Base-by-base conservation (phyloP, 371 early-diverging fungal genomes). In the Apophysomyces trapeziformis region DNA sequence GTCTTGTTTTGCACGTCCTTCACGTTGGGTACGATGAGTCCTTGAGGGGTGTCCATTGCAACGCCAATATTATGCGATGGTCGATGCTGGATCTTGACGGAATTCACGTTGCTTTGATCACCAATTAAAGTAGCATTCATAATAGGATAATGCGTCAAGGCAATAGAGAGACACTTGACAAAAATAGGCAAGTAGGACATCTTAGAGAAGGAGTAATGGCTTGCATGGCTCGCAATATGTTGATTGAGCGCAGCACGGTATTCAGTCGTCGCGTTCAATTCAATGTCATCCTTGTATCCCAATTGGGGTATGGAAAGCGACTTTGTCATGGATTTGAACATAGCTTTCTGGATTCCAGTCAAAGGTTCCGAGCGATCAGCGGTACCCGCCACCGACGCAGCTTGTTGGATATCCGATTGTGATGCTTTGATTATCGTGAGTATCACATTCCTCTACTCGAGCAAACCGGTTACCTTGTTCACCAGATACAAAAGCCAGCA, bases 31-130 rank as follows among this genome's bases (percentile, higher is more conserved):
- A 97, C 96, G 18, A 96, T 68, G 39, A 98, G 77, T 4, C 98
- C 98, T 45, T 86, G 80, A 3, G 96, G 94, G 4, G 97, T 95
- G 72, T 98, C 98, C 93, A 98, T 95, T 36, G 98, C 98, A 38
- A 98, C 74, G 41, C 96, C 95, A 63, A 98, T 91, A 77, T 97
- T 94, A 74, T 96, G 97, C 1, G 77, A 69, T 5, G 84, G 76
- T 45, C 95, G 84, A 75, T 90, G 95, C 61, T 79, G 75, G 43
- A 95, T 71, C 70, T 85, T 47, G 39, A 63, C 2, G 7, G 37
- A n/a, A 21, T 56, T 36, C 43, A 88, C 89, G 14, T 72, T 72
- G 7, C 43, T 63, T 14, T 72, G 63, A 64, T 79, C 75, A 2
- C 89, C 58, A 4, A 94, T 58, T 26, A 75, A 70, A 18, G 37